Conservation (phyloP, 139 green algal genomes). For the Astrephomene gubernaculifera region DNA sequence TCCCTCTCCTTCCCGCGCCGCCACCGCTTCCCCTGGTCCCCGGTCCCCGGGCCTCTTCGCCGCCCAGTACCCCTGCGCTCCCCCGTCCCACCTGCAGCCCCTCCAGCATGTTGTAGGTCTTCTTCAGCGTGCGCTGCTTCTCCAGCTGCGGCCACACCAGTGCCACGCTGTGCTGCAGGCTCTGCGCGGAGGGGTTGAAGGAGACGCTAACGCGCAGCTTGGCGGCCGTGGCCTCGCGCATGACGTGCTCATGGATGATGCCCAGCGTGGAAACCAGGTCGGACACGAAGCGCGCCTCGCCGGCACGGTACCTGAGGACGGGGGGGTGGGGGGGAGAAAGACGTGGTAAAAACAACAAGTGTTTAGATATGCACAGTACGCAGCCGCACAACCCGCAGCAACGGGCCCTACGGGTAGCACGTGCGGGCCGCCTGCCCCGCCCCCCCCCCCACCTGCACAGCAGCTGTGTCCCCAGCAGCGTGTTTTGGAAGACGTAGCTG, state of each 20-base stretch:
- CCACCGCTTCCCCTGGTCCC: no score
- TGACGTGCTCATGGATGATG: conserved; percentile 73
- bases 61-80: not conserved
- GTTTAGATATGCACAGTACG: not conserved
- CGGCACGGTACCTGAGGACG: conserved; percentile 58
- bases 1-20: no score
- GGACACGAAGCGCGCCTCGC: conserved; percentile 65
- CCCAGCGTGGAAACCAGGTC: conserved; percentile 76
- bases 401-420: not conserved
- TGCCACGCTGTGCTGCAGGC: conserved; percentile 53
- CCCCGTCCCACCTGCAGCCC: conserved; percentile 65
- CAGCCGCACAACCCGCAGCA: not conserved
- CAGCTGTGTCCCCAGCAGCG: conserved; percentile 60
- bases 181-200: conserved; percentile 48
- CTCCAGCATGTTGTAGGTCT: conserved; percentile 64
- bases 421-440: not conserved
- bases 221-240: conserved; percentile 66
- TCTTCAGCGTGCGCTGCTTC: conserved; percentile 56
- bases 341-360: not conserved
- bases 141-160: conserved; percentile 60
- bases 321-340: not conserved
- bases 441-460: conserved; percentile 42
- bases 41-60: not conserved
- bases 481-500: conserved; percentile 62
- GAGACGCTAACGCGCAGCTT: conserved; percentile 65